A percentile compares a stretch with the other conserved stretches of the same genome.
Conservation (phyloP, 148 eudicot species). For the Chenopodium suecicum region DNA sequence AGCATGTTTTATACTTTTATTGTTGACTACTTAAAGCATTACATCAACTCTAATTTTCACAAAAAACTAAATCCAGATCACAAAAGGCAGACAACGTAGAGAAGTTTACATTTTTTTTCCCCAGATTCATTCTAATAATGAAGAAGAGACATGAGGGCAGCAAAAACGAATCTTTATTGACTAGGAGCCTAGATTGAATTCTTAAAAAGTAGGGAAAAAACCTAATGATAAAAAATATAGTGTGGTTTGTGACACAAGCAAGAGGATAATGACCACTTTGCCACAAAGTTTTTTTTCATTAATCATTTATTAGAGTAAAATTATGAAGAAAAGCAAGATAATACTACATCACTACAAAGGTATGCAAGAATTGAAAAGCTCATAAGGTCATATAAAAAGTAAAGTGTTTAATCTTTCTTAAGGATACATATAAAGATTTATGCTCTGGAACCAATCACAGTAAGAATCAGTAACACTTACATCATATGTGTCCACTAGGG, state of each 20-base stretch:
- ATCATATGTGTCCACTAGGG: constrained; percentile 98
- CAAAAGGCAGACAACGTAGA: not conserved
- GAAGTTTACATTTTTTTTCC: not conserved
- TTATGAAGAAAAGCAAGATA: not conserved
- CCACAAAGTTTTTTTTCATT: not conserved
- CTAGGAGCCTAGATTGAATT: not conserved
- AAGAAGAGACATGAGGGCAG: not conserved
- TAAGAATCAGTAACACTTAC: constrained; percentile 50
- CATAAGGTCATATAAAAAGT: not conserved
- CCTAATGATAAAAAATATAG: not conserved
- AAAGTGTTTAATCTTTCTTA: not conserved
- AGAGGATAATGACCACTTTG: not conserved
- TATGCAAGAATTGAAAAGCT: not conserved
- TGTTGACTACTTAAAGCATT: not conserved
- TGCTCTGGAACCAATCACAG: not conserved
- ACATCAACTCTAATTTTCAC: too few species aligned
- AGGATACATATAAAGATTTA: not conserved
- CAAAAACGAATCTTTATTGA: not conserved
- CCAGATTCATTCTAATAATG: not conserved
- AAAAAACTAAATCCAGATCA: not conserved
- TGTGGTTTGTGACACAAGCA: not conserved
- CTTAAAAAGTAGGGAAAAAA: not conserved
- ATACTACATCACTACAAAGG: not conserved
- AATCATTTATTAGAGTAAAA: not conserved
- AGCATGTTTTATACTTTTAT: too few species aligned